Evolutionary conservation across 129 eudicot genomes (phyloP).

Genomic region (Escallonia herrerae): DNA sequence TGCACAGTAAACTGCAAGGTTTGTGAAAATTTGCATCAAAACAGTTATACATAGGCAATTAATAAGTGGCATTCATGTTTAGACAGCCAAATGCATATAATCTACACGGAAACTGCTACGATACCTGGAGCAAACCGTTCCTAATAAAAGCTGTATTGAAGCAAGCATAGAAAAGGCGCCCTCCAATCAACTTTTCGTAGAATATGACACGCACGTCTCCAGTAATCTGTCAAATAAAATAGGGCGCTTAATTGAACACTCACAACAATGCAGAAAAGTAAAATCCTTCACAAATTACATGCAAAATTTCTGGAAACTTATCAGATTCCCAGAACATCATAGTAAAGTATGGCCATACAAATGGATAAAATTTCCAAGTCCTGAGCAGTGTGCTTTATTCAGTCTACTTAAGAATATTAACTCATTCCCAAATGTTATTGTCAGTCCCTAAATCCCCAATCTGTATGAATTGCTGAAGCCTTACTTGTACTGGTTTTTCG

Average conservation of each 20-base stretch:
- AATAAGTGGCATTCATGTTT: background rate
- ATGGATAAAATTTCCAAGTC: no score
- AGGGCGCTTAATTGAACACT: no score
- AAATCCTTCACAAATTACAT: no score
- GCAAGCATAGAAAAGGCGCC: conserved; percentile 74
- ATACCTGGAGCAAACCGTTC: conserved; percentile 53
- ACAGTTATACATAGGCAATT: background rate
- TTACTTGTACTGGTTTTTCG: conserved; percentile 44
- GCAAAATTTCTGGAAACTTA: no score
- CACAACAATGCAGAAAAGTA: no score
- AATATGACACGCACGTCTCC: conserved; percentile 68
- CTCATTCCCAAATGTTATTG: no score
- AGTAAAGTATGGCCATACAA: no score
- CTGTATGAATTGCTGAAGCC: background rate
- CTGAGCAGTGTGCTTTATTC: no score
- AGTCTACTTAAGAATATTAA: no score
- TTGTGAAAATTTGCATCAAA: background rate
- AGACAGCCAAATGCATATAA: background rate
- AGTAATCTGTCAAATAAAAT: conserved; percentile 26
- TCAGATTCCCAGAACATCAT: no score
- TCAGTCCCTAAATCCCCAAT: no score
- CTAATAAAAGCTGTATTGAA: conserved; percentile 66
- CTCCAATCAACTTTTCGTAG: conserved; percentile 62
- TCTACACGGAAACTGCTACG: background rate
- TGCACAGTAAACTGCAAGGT: conserved; percentile 37